Evolutionary conservation across 2,329 filamentous ascomycete genomes (phyloP).

Genomic region (Fusarium dimerum): DNA sequence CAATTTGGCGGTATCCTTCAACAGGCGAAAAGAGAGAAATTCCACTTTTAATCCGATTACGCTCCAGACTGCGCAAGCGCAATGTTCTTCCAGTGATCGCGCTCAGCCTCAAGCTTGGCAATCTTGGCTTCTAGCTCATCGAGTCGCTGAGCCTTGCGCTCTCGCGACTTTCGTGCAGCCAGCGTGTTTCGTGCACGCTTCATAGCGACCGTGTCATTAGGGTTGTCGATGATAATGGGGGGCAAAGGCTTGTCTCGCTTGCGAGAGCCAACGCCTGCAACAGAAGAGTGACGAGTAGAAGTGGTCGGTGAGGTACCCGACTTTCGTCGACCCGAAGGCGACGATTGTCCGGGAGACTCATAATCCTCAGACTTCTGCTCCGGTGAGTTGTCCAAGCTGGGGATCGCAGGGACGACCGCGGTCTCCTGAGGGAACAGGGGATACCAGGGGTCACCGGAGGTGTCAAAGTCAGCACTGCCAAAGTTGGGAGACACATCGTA

Average conservation of each 20-base stretch:
- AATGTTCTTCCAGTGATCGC: slow-evolving; percentile 65
- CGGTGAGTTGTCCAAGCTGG: slow-evolving; percentile 43
- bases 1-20: slow-evolving; percentile 2
- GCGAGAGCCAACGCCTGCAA: slow-evolving; percentile 70
- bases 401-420: slow-evolving; percentile 25
- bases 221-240: slow-evolving; percentile 75
- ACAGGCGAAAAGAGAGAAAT: slow-evolving; percentile 30
- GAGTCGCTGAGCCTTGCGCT: slow-evolving; percentile 78
- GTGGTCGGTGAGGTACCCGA: slow-evolving; percentile 44
- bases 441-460: slow-evolving; percentile 63
- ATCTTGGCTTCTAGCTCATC: slow-evolving; percentile 76
- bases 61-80: slow-evolving; percentile 45
- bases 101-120: slow-evolving; percentile 64
- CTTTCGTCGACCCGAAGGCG: slow-evolving; percentile 47
- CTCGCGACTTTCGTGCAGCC: slow-evolving; percentile 89
- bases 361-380: slow-evolving; percentile 48
- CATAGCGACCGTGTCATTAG: slow-evolving; percentile 72
- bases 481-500: slow-evolving; percentile 82
- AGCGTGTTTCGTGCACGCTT: slow-evolving; percentile 94
- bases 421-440: slow-evolving; percentile 67
- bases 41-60: slow-evolving; percentile 34
- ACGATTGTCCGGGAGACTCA: slow-evolving; percentile 44
- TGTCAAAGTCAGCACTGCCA: slow-evolving; percentile 56
- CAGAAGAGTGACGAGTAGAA: slow-evolving; percentile 63
- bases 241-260: slow-evolving; percentile 80